Evolutionary conservation across 1,284 basidiomycete species (phyloP).

Genomic region (Melampsora abietis-canadensis): DNA sequence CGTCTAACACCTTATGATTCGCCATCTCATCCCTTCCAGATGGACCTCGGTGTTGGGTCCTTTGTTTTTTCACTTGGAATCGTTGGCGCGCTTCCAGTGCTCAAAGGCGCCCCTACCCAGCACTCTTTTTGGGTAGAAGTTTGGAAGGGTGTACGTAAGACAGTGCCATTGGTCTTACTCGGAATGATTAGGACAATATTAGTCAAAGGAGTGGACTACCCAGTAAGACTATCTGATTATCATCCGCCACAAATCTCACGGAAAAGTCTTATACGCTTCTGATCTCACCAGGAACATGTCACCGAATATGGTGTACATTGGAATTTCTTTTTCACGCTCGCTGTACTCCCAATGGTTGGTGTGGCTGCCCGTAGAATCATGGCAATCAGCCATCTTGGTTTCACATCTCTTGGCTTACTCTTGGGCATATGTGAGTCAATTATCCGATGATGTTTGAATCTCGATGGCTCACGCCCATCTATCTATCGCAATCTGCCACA

Average conservation of each 20-base stretch:
- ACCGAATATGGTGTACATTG: slow-evolving; percentile 95
- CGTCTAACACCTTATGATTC: slow-evolving; percentile 16
- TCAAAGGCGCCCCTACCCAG: slow-evolving; percentile 7
- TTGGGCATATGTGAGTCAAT: slow-evolving; percentile 63
- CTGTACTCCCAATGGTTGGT: slow-evolving; percentile 71
- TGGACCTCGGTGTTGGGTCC: slow-evolving; percentile 95
- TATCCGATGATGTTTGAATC: neutral
- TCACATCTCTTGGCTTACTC: slow-evolving; percentile 65
- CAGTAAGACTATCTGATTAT: slow-evolving; percentile 59
- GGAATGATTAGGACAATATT: slow-evolving; percentile 75
- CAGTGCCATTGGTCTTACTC: slow-evolving; percentile 67
- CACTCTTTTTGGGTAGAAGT: slow-evolving; percentile 42
- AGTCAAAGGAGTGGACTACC: slow-evolving; percentile 91
- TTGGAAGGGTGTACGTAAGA: slow-evolving; percentile 59
- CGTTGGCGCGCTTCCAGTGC: slow-evolving; percentile 72
- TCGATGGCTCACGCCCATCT: neutral
- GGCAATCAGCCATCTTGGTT: slow-evolving; percentile 56
- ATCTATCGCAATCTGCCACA: neutral
- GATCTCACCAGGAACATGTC: slow-evolving; percentile 73
- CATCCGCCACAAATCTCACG: neutral
- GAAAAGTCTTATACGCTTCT: neutral
- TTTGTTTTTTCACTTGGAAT: slow-evolving; percentile 93
- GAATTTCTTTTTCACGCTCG: slow-evolving; percentile 98
- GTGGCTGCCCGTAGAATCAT: slow-evolving; percentile 68
- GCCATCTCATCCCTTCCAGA: slow-evolving; percentile 59